Evolutionary conservation across 805 yeast genomes (phyloP), one percentile per base, ranked within the genome.

Genomic region (Candida odintsovae): DNA sequence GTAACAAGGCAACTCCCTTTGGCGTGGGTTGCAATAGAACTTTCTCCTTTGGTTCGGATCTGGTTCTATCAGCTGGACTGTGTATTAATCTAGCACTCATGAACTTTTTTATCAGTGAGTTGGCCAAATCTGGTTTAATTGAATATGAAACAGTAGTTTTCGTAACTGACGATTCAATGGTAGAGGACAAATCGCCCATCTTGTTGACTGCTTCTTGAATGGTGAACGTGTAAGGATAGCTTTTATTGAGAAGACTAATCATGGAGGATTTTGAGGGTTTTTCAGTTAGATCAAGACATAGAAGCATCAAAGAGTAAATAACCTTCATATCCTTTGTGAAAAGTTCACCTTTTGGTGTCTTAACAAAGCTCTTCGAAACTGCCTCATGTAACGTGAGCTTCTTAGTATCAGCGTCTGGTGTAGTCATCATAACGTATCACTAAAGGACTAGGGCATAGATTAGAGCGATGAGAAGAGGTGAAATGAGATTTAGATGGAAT

Each of bases 21-120:
- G 97, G 90, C 0, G 97, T 88, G 4, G 96, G 96, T 59, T 92
- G 97, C 25, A 88, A 59, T 2, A 69, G 49, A 0, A 71, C 67
- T 4, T 65, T 68, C 0, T 57, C 65, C 43, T 73, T 74, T 6
- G 82, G 72, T 38, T 61, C 66, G 13, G 60, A 52, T 38, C 85
- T 61, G 0, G 96, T 88, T 55, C 92, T 68, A 51, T 85, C 90
- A 3, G 78, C 76, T 0, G 96, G 96, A 13, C 78, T 76, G 59
- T 89, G 96, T 10, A 89, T 53, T 2, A 88, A 64, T 51, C 78
- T 80, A 0, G 87, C 83, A 2, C 68, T 67, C 71, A 77, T 80
- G 56, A 83, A 85, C 22, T 68, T 62, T 29, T 65, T 65, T 4
- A 86, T 45, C 13, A 84, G 59, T 1, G 68, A 66, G 5, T 55